phyloP scores from a whole-genome alignment of 352 stramenopile species.

The Blastocystis sp. region DNA sequence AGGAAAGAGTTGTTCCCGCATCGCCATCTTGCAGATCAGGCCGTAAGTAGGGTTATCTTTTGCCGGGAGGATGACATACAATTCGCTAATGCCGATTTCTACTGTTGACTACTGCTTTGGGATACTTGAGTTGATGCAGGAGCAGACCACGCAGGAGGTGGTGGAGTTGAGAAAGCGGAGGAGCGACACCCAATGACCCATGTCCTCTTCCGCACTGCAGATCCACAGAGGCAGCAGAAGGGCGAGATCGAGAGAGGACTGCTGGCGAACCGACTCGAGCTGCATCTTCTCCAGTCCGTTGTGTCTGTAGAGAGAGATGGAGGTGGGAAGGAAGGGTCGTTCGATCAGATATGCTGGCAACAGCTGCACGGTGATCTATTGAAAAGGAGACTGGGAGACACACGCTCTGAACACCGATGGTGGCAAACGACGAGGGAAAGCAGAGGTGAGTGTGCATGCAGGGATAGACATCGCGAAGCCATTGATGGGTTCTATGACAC shows the following conservation, averaged over 20 bases:
- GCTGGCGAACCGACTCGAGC: background rate
- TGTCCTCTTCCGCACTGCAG: background rate
- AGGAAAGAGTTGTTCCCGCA: background rate
- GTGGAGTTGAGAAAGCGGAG: slow-evolving; percentile 7
- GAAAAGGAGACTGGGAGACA: background rate
- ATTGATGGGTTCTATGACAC: background rate
- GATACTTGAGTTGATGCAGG: background rate
- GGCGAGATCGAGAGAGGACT: slow-evolving; percentile 2
- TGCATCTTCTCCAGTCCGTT: background rate
- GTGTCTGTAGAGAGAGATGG: background rate
- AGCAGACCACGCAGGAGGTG: background rate
- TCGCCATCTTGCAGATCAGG: slow-evolving; percentile 18
- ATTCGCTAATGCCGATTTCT: slow-evolving; percentile 40
- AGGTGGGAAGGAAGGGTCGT: slow-evolving; percentile 20
- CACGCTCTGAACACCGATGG: background rate
- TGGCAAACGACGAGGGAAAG: background rate
- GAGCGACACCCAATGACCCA: background rate
- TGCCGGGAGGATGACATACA: background rate
- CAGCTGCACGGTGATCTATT: background rate
- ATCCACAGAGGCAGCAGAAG: background rate
- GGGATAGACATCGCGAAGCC: background rate
- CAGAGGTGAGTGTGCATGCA: background rate
- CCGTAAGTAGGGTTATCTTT: background rate
- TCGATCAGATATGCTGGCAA: background rate
- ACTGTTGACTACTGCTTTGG: background rate